Conservation (phyloP, 129 eudicot species). For the Artemisia annua region DNA sequence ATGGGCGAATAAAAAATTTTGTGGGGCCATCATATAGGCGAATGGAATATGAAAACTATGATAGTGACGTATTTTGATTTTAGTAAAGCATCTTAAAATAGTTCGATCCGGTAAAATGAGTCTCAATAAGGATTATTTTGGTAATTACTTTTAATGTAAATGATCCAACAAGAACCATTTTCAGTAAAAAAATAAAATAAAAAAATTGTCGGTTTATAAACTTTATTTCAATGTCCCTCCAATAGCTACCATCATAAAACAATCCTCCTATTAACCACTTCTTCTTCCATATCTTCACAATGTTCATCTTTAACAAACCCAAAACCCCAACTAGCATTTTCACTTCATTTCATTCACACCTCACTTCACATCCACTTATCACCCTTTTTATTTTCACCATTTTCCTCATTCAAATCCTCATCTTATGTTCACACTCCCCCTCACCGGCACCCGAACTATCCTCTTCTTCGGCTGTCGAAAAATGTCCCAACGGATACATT, state of each 20-base stretch:
- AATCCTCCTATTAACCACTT: background rate
- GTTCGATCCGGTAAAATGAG: too few species aligned
- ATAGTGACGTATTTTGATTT: too few species aligned
- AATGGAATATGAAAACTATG: too few species aligned
- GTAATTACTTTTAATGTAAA: too few species aligned
- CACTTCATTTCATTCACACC: slow-evolving; percentile 36
- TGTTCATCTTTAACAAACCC: slow-evolving; percentile 31
- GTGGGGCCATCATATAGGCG: too few species aligned
- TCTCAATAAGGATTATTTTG: too few species aligned
- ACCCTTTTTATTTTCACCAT: slow-evolving; percentile 40
- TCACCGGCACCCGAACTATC: slow-evolving; percentile 8
- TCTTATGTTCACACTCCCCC: slow-evolving; percentile 27
- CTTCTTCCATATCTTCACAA: slow-evolving; percentile 24
- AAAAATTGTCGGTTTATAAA: slow-evolving; percentile 28
- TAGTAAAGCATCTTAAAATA: too few species aligned
- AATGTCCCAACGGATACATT: slow-evolving; percentile 45
- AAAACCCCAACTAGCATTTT: slow-evolving; percentile 27
- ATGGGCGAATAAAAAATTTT: too few species aligned
- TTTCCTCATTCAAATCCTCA: slow-evolving; percentile 26
- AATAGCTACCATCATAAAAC: slow-evolving; percentile 14
- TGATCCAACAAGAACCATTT: background rate
- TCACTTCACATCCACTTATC: slow-evolving; percentile 47
- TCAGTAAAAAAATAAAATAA: background rate
- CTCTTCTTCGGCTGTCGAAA: background rate
- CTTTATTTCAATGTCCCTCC: slow-evolving; percentile 14